Base-by-base conservation (phyloP, 371 early-diverging fungal genomes). In the Rhizopus sp. region DNA sequence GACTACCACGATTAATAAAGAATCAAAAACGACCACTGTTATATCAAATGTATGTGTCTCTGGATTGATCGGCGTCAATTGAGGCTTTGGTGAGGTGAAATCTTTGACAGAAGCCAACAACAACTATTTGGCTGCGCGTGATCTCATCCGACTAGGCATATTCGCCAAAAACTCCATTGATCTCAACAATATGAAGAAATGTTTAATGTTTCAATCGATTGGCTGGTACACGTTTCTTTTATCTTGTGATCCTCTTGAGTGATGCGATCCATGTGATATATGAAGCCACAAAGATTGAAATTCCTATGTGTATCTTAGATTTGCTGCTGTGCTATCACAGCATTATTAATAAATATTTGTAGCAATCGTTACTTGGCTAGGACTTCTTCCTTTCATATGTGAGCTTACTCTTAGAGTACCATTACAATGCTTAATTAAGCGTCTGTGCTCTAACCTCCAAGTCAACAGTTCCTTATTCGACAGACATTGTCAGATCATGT, bases 21-120 rank as follows among this genome's bases (percentile, higher is more conserved):
- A 37, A 37, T 37, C 3, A 37, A 37, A 37, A 37, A 1, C 7
- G 12, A 12, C 12, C 37, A 37, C 37, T 37, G 1, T 3, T 37
- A 37, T 37, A 37, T 37, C 37, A 37, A 3, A 37, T 37, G 12
- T 3, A 37, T 37, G 37, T 37, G 37, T 37, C 37, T 37, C 37
- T 37, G 37, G 37, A 37, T 37, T 37, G 37, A 37, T 9, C 37
- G 37, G 37, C 3, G 3, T 37, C 37, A 48, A 13, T 48, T 10
- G 23, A 4, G 49, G 49, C 49, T 49, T 49, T 34, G 50, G 50
- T 5, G 50, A 49, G 33, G 50, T 33, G n/a, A 34, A 49, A 33
- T 49, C 32, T 49, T 34, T 15, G 1, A n/a, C 32, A 7, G 13
- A 34, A 34, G 7, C n/a, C 8, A 9, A 34, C 33, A 47, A 23